These are phyloP conservation scores for Beta lomatogona DNA, from an alignment of 179 eudicot species.

Conservation along the genomic window DNA sequence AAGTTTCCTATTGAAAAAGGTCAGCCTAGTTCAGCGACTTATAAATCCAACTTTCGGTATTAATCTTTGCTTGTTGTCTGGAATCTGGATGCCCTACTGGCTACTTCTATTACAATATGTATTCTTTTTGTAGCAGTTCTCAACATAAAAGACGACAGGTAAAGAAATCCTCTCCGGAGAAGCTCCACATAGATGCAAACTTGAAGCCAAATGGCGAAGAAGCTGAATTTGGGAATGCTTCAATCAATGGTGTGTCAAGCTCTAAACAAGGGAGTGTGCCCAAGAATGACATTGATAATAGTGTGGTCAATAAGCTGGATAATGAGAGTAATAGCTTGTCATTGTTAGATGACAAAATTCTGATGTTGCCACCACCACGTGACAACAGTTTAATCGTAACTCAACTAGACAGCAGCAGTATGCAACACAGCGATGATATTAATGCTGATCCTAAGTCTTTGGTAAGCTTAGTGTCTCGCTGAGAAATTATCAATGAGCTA, in stretches of 20 bases:
- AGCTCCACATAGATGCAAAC: conserved; percentile 44
- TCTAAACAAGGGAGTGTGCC: conserved; percentile 25
- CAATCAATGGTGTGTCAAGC: conserved; percentile 35
- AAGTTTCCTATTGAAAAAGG: not conserved
- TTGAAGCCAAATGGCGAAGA: conserved; percentile 45
- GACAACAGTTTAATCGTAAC: conserved; percentile 6
- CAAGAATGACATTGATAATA: conserved; percentile 24
- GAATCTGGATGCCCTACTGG: not conserved
- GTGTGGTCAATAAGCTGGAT: conserved; percentile 27
- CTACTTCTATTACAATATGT: not conserved
- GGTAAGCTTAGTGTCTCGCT: conserved; percentile 23
- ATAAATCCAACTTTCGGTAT: conserved; percentile 1
- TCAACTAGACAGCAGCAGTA: conserved; percentile 10
- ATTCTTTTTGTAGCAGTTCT: conserved; percentile 43
- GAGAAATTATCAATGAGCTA: not conserved
- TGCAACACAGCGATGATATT: not conserved
- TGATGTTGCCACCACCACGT: conserved; percentile 5
- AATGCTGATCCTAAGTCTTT: conserved; percentile 6
- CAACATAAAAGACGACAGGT: conserved; percentile 54
- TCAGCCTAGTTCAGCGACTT: not conserved
- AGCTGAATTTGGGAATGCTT: conserved; percentile 40
- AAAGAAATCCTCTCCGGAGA: conserved; percentile 56
- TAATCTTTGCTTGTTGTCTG: conserved; percentile 15
- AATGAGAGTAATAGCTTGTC: conserved; percentile 36
- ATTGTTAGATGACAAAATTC: conserved; percentile 14